Base-by-base conservation (phyloP, 106 monocot genomes). In the Phalaenopsis aphrodite region DNA sequence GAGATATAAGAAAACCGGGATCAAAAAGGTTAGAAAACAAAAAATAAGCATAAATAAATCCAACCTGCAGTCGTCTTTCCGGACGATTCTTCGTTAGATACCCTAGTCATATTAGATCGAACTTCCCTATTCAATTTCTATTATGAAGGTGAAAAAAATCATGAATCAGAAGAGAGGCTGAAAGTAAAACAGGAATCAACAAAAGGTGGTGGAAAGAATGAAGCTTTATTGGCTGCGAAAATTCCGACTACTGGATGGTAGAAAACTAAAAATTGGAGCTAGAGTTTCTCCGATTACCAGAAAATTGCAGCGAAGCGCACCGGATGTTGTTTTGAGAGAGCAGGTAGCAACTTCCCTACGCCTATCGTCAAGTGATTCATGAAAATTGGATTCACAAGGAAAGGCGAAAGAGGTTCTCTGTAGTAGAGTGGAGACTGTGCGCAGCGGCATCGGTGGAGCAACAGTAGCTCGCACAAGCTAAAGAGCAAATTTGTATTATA, bases 201-300 rank as follows among this genome's bases (percentile, higher is more conserved):
- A 39, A 12, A 41, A 71, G 0, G 12, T 41, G 2, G 14, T 71
- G 21, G 21, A 5, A 64, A 8, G 24, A 64, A 64, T 23, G 10
- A 24, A n/a, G 5, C 64, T 23, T 64, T 24, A 1, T 64, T 64
- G 9, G 64, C n/a, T 64, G n/a, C 23, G 8, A 64, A 64, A 9
- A 5, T 5, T 5, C 58, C 61, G n/a, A 52, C 52, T 15, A 11
- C 2, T 52, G 12, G 52, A 12, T 10, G 52, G 52, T n/a, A n/a
- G 19, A 69, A 71, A 48, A 15, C 75, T 61, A 23, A 75, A 23
- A 8, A 46, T 46, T n/a, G 47, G 47, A 75, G 43, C 45, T 45
- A 75, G 75, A 47, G 75, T 75, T 75, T 46, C 41, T n/a, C 46
- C 10, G 48, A 8, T 75, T 47, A 75, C 75, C n/a, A 47, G 46